Conservation (phyloP, 176 grass and related monocot genomes). For the Phoenix dactylifera region DNA sequence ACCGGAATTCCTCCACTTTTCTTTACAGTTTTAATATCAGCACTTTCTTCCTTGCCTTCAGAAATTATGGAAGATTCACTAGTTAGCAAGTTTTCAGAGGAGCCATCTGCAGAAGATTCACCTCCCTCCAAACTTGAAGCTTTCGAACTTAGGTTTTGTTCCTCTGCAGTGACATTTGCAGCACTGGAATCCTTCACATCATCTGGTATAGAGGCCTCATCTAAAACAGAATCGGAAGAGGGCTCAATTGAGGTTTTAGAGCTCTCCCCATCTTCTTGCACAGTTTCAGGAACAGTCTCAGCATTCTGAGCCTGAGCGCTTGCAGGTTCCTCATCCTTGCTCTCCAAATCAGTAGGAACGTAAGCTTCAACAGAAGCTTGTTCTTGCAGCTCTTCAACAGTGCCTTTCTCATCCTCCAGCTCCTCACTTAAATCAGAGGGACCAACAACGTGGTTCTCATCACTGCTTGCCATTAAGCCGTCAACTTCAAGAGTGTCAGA, state of each 20-base stretch:
- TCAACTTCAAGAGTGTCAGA: constrained; percentile 10
- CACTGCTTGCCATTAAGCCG: constrained; percentile 1
- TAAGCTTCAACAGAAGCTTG: constrained; percentile 2
- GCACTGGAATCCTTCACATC: neutral
- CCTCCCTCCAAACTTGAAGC: neutral
- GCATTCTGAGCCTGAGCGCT: constrained; percentile 13
- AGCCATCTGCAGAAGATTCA: constrained; percentile 6
- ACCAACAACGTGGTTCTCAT: constrained; percentile 3
- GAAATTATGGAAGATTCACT: neutral
- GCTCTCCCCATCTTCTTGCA: constrained; percentile 18
- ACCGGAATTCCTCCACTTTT: constrained; percentile 19
- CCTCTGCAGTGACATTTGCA: neutral
- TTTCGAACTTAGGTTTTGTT: constrained; percentile 7
- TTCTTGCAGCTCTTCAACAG: constrained; percentile 3
- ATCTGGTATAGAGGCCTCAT: constrained; percentile 15
- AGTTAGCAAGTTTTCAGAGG: neutral
- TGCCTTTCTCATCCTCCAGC: constrained; percentile 19
- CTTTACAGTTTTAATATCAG: constrained; percentile 6
- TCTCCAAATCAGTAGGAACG: neutral
- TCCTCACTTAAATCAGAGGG: constrained; percentile 8
- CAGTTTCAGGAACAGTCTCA: constrained; percentile 16
- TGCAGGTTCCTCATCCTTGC: constrained; percentile 17
- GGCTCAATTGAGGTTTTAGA: neutral
- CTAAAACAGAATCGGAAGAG: constrained; percentile 13
- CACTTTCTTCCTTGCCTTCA: constrained; percentile 9